Conservation (phyloP, 768 basidiomycete species). For the Suillus alpinus region DNA sequence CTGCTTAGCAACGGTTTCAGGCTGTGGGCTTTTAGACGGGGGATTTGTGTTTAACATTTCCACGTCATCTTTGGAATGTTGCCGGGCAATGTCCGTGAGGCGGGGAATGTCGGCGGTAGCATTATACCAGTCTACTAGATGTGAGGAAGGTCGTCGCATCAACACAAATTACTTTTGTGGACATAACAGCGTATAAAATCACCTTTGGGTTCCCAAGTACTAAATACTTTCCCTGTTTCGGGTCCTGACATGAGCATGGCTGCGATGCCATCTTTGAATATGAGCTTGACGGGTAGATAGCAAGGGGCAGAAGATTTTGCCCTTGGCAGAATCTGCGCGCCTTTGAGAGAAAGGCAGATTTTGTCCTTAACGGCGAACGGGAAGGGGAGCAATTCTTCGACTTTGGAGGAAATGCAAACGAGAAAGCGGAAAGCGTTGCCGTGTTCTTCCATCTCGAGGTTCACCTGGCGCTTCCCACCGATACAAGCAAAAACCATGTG, state of each 20-base stretch:
- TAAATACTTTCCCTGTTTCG: constrained; percentile 28
- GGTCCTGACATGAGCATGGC: constrained; percentile 35
- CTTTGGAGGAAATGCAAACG: constrained; percentile 35
- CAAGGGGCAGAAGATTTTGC: constrained; percentile 24
- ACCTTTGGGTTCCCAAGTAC: constrained; percentile 40
- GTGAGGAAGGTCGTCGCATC: background rate
- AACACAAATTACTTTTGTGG: background rate
- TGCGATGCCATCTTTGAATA: constrained; percentile 41
- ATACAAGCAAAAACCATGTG: constrained; percentile 45
- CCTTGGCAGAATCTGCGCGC: constrained; percentile 33
- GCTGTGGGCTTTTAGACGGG: background rate
- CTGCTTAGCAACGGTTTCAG: background rate
- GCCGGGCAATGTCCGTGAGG: constrained; percentile 12
- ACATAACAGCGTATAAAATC: constrained; percentile 7
- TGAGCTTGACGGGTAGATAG: constrained; percentile 39
- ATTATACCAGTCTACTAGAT: constrained; percentile 26
- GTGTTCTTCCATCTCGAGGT: constrained; percentile 23
- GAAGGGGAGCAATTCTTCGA: constrained; percentile 34
- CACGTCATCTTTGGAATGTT: constrained; percentile 2
- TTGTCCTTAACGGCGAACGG: constrained; percentile 40
- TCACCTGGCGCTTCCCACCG: constrained; percentile 27
- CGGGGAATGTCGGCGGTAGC: constrained; percentile 8
- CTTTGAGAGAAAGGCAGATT: constrained; percentile 48
- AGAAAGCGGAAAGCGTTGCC: constrained; percentile 32
- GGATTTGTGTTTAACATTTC: background rate